phyloP scores from a whole-genome alignment of 2,329 filamentous ascomycete genomes.

The Ophiostoma piceae region DNA sequence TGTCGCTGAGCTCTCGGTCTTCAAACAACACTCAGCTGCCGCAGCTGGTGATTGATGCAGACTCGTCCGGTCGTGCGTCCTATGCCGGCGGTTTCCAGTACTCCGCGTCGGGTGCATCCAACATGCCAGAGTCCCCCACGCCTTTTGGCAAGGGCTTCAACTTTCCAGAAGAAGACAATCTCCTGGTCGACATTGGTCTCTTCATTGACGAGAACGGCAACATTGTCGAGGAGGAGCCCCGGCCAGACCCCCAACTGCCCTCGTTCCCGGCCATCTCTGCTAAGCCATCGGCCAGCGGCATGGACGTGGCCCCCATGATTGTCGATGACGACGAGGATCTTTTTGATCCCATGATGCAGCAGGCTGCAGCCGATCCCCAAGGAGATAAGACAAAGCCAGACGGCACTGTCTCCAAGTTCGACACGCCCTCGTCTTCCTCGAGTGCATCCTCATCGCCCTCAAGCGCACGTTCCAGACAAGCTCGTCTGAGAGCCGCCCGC shows the following conservation, averaged over 20 bases:
- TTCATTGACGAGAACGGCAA: constrained; percentile 29
- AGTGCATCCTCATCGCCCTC: constrained; percentile 6
- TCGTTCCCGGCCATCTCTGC: constrained; percentile 14
- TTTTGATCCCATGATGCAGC: neutral
- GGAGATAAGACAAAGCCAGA: neutral
- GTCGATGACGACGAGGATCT: constrained; percentile 24
- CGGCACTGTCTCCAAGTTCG: neutral
- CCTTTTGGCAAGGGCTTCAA: constrained; percentile 29
- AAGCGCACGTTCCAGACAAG: constrained; percentile 14
- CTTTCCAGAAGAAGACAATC: constrained; percentile 42
- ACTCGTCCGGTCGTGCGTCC: constrained; percentile 30
- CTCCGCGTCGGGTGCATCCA: constrained; percentile 21
- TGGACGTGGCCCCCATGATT: constrained; percentile 18
- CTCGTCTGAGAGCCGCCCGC: neutral
- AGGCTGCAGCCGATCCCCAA: neutral
- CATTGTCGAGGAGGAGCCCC: constrained; percentile 26
- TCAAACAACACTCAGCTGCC: constrained; percentile 42
- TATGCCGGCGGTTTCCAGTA: constrained; percentile 24
- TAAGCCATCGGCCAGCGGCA: neutral
- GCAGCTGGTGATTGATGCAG: constrained; percentile 35
- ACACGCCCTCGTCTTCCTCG: constrained; percentile 10
- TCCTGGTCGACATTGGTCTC: constrained; percentile 39
- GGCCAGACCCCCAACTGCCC: constrained; percentile 27
- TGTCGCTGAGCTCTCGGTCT: constrained; percentile 24
- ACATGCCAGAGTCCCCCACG: constrained; percentile 25